Evolutionary conservation across 768 basidiomycete species (phyloP).

Genomic region (Pleurotus eryngii): DNA sequence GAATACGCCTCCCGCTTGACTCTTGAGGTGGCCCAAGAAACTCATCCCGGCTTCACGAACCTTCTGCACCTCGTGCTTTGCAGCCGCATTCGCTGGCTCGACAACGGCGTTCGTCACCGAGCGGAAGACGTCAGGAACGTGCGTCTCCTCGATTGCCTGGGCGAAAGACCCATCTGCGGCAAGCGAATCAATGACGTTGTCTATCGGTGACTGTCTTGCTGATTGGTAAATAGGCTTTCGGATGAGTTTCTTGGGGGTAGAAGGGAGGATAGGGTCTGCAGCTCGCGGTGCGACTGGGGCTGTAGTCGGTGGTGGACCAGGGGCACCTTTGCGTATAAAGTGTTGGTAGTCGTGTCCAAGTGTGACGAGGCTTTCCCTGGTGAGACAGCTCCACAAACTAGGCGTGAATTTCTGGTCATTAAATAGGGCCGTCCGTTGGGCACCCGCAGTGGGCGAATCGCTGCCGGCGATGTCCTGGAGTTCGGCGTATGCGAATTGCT

Average conservation of each 20-base stretch:
- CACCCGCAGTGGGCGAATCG: constrained; percentile 32
- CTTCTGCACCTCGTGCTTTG: constrained; percentile 3
- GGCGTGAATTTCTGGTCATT: constrained; percentile 66
- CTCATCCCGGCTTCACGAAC: constrained; percentile 3
- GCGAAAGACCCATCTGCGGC: constrained; percentile 58
- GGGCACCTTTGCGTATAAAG: constrained; percentile 56
- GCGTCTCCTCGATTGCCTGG: constrained; percentile 42
- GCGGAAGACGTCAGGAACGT: constrained; percentile 41
- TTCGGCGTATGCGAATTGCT: constrained; percentile 67
- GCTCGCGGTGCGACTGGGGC: constrained; percentile 12
- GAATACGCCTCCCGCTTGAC: background rate
- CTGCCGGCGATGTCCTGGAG: constrained; percentile 50
- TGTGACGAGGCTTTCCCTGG: constrained; percentile 53
- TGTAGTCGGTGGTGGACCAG: constrained; percentile 20
- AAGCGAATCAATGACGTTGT: constrained; percentile 50
- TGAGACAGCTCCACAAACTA: constrained; percentile 59
- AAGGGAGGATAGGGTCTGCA: constrained; percentile 21
- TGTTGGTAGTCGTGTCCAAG: constrained; percentile 70
- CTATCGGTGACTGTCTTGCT: constrained; percentile 44
- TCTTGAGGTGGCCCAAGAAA: background rate
- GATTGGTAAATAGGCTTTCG: constrained; percentile 46
- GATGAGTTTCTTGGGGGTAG: constrained; percentile 35
- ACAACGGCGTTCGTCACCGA: constrained; percentile 5
- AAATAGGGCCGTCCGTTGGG: constrained; percentile 56
- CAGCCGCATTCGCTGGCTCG: background rate